A percentile compares a stretch with the other conserved stretches of the same genome.
These are phyloP conservation scores for Pyrus bretschneideri DNA, from an alignment of 306 rosid genomes.

Conservation along the genomic window DNA sequence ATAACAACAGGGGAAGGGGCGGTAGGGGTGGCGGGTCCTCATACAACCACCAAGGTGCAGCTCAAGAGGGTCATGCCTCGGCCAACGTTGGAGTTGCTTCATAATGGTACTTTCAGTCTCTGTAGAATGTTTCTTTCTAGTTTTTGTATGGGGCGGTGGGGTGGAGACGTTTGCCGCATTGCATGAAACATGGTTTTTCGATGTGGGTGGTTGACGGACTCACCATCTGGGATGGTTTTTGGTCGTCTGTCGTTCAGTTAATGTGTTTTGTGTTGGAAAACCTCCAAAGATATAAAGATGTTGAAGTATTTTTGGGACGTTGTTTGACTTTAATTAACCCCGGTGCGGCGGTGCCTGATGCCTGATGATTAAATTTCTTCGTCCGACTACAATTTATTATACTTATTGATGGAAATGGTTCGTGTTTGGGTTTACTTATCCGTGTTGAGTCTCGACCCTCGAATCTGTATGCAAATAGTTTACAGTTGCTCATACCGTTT, in stretches of 20 bases:
- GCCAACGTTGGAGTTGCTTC: constrained; percentile 67
- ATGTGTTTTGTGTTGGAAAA: constrained; percentile 9
- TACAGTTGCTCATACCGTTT: too few species aligned
- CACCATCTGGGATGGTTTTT: constrained; percentile 34
- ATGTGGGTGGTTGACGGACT: constrained; percentile 32
- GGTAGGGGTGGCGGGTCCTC: constrained; percentile 63
- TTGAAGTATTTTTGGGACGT: background rate
- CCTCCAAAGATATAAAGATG: background rate
- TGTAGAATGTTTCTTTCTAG: constrained; percentile 30
- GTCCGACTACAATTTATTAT: background rate
- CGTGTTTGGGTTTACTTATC: background rate
- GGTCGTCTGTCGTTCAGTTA: constrained; percentile 8
- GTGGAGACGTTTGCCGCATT: constrained; percentile 36
- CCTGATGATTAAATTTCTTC: background rate
- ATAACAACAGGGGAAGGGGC: constrained; percentile 67
- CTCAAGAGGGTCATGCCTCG: constrained; percentile 44
- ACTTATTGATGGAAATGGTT: background rate
- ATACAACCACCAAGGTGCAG: constrained; percentile 42
- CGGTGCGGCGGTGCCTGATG: background rate
- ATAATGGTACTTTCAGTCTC: constrained; percentile 32
- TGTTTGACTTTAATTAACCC: background rate
- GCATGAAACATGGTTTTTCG: constrained; percentile 31
- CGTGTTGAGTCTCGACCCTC: background rate
- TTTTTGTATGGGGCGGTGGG: constrained; percentile 30
- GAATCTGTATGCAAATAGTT: too few species aligned